Evolutionary conservation across 345 rosid genomes (phyloP), one percentile per base, ranked within the genome.

Genomic region (Acer saccharum): DNA sequence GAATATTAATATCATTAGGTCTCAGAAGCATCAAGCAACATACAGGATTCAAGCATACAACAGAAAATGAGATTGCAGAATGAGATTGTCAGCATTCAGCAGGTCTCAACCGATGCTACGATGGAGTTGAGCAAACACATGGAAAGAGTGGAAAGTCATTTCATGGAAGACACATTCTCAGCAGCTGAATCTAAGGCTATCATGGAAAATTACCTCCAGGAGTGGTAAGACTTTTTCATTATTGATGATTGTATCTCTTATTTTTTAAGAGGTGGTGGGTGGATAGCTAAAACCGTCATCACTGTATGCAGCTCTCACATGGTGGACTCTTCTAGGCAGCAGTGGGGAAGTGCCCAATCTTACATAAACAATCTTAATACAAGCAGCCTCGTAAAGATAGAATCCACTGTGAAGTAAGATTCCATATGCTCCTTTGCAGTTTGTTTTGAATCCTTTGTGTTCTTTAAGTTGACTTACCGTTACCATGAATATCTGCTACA

Each of bases 51-150:
- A 4, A 83, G 66, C 71, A 48, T 75, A 20, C 84, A 79, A 16
- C 94, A 92, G 78, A 86, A 82, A 46, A 87, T 83, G 81, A 83
- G 71, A 86, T 69, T 95, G 83, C 89, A 85, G 74, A 84, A 77
- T 61, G 91, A 89, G 65, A 87, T 90, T 80, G 86, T 79, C 72
- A 35, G 78, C 85, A 81, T 93, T 83, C 94, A 92, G 79, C 87
- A 91, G 72, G 79, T 88, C 66, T 83, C 97, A 60, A 54, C 84
- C 11, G 84, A 88, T 55, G 94, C 87, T 23, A 80, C 81, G 79
- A 72, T 85, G 78, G 87, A 87, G 71, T 61, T 92, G 72, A 81
- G 69, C 73, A 86, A 86, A 41, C 90, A 93, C 65, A 68, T 81
- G 27, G 82, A 81, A 78, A 78, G 84, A 68, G 82, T 74, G 61